These are phyloP conservation scores for Phaseolus coccineus DNA, from an alignment of 331 rosid genomes.

Conservation along the genomic window DNA sequence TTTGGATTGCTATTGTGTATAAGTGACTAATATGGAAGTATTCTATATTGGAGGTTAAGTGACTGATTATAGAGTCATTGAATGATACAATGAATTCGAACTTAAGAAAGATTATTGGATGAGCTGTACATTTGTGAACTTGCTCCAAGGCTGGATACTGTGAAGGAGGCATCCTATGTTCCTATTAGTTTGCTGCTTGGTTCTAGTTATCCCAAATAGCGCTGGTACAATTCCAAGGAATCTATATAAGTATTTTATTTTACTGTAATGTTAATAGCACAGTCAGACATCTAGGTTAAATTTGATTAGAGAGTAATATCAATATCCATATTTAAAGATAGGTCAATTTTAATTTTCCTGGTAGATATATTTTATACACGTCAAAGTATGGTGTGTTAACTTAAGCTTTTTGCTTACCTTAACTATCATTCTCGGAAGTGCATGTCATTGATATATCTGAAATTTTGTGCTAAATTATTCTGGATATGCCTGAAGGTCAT, in stretches of 20 bases:
- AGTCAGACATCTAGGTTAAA: neutral
- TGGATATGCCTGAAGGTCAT: constrained; percentile 63
- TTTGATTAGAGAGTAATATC: neutral
- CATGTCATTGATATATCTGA: constrained; percentile 22
- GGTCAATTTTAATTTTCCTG: constrained; percentile 1
- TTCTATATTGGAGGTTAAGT: constrained; percentile 13
- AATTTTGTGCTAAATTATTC: constrained; percentile 39
- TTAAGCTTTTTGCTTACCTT: neutral
- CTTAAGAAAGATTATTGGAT: neutral
- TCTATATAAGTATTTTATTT: neutral
- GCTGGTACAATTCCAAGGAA: constrained; percentile 12
- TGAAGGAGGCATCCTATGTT: constrained; percentile 15
- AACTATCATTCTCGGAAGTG: neutral
- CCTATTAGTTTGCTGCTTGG: neutral
- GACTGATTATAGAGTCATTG: neutral
- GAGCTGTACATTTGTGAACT: constrained; percentile 2
- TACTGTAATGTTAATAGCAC: neutral
- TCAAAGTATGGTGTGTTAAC: neutral
- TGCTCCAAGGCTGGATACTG: neutral
- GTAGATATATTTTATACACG: neutral
- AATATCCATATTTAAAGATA: constrained; percentile 17
- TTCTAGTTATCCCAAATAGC: neutral
- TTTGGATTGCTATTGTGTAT: neutral
- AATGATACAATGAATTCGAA: neutral
- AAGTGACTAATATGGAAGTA: neutral